These are phyloP conservation scores for Leccinellum rugosiceps DNA, from an alignment of 768 basidiomycete genomes.

Conservation along the genomic window DNA sequence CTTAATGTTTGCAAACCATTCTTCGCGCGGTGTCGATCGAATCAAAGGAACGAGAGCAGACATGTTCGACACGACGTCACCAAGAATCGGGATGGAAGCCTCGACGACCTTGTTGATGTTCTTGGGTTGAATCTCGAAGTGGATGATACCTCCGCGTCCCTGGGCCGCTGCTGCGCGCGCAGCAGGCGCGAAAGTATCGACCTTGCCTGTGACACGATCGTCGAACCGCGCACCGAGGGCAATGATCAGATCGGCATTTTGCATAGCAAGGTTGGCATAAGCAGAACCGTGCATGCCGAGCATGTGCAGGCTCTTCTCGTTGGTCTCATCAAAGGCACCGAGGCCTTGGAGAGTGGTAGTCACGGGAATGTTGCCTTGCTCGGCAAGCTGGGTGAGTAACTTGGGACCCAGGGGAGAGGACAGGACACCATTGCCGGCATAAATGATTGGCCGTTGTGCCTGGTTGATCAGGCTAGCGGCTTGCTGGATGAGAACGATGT, in stretches of 20 bases:
- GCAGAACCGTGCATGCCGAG: slow-evolving; percentile 98
- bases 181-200: slow-evolving; percentile 87
- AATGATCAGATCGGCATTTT: slow-evolving; percentile 95
- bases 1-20: slow-evolving; percentile 84
- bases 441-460: slow-evolving; percentile 87
- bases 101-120: slow-evolving; percentile 99
- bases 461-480: slow-evolving; percentile 92
- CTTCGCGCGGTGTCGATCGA: slow-evolving; percentile 53
- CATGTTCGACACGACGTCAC: slow-evolving; percentile 87
- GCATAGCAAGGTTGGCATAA: slow-evolving; percentile 97
- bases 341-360: slow-evolving; percentile 96
- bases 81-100: slow-evolving; percentile 89
- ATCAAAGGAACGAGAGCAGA: slow-evolving; percentile 80
- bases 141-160: slow-evolving; percentile 94
- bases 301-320: slow-evolving; percentile 90
- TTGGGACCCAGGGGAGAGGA: slow-evolving; percentile 77
- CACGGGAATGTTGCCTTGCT: slow-evolving; percentile 92
- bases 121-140: slow-evolving; percentile 98
- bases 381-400: slow-evolving; percentile 73
- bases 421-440: slow-evolving; percentile 89
- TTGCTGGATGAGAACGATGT: slow-evolving; percentile 65
- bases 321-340: slow-evolving; percentile 90
- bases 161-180: slow-evolving; percentile 81
- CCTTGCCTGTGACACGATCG: slow-evolving; percentile 93
- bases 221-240: slow-evolving; percentile 96